Evolutionary conservation across 768 basidiomycete species (phyloP), one percentile per base, ranked within the genome.

Genomic region (Russula brevipes): DNA sequence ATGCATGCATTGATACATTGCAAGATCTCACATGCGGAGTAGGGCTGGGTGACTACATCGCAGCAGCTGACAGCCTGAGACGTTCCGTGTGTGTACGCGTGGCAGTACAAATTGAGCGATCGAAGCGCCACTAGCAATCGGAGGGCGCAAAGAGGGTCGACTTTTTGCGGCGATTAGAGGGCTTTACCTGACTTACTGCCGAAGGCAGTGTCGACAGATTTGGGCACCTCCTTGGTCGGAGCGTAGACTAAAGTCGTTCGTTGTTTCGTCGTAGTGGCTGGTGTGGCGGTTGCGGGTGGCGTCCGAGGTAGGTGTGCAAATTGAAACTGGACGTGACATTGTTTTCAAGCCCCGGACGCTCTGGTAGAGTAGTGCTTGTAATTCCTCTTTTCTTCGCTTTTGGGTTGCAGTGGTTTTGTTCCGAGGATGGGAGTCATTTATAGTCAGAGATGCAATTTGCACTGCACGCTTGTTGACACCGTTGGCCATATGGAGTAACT

Each of bases 21-120:
- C 66, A 62, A 66, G 61, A 68, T 68, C 58, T 59, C 67, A 41
- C 67, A 68, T 11, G 61, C 54, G 17, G 67, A 68, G 51, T 68
- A 65, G 67, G 65, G 61, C 14, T 54, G 57, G 19, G 47, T 66
- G 44, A 49, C 11, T 9, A 19, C 17, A 7, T n/a, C 53, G 45
- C 58, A 63, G 46, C 65, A 68, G 67, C 66, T 59, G 36, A n/a
- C n/a, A n/a, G n/a, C n/a, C n/a, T n/a, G n/a, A n/a, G 61, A 68
- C 1, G 51, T 68, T 35, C 36, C 67, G n/a, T 59, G 65, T 9
- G 67, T 65, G 41, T 68, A 66, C 61, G 63, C 67, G 24, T 65
- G 65, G 35, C 61, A 65, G 17, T 66, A 38, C 67, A 66, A 66
- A 56, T 12, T 30, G 39, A 54, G 5, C 56, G 52, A 4, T 36